Percentiles rank a stretch among this genome's conserved stretches.
Evolutionary conservation across 2,329 filamentous ascomycete species (phyloP).

Genomic region (Magnaporthiopsis rhizophila): DNA sequence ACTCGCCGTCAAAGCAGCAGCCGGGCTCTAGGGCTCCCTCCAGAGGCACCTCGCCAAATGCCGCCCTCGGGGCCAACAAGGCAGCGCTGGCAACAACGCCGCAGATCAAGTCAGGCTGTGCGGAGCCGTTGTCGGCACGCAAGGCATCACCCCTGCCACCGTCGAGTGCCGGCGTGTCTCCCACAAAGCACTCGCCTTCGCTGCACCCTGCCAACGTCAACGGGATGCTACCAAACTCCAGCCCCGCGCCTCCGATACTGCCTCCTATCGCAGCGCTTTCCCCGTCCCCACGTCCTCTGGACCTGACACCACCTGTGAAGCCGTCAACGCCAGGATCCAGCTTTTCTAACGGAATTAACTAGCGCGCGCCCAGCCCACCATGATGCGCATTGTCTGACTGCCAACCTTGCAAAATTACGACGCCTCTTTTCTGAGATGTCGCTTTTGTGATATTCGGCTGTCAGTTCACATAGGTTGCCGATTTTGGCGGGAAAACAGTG

Average conservation of each 20-base stretch:
- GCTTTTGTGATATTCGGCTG: neutral
- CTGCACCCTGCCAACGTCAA: conserved; percentile 22
- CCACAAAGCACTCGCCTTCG: conserved; percentile 43
- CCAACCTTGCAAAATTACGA: neutral
- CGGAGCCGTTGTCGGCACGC: conserved; percentile 19
- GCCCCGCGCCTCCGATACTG: conserved; percentile 36
- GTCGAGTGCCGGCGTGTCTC: conserved; percentile 39
- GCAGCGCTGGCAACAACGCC: conserved; percentile 1
- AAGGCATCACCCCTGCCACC: conserved; percentile 33
- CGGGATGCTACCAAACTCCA: conserved; percentile 20
- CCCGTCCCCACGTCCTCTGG: conserved; percentile 48
- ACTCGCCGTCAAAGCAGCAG: conserved; percentile 3
- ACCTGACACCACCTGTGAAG: conserved; percentile 55
- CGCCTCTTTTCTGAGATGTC: neutral
- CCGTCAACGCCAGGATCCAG: conserved; percentile 13
- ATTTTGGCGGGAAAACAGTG: neutral
- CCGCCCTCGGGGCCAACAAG: neutral
- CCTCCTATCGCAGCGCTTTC: conserved; percentile 50
- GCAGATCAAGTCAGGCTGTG: conserved; percentile 12
- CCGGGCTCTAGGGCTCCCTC: conserved; percentile 2
- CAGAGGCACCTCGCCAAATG: neutral
- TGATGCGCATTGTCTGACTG: neutral
- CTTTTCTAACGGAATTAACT: conserved; percentile 4
- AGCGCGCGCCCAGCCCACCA: neutral
- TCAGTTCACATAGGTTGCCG: neutral